phyloP scores from a whole-genome alignment of 805 yeast species.

The Tetrapisispora arboricola region DNA sequence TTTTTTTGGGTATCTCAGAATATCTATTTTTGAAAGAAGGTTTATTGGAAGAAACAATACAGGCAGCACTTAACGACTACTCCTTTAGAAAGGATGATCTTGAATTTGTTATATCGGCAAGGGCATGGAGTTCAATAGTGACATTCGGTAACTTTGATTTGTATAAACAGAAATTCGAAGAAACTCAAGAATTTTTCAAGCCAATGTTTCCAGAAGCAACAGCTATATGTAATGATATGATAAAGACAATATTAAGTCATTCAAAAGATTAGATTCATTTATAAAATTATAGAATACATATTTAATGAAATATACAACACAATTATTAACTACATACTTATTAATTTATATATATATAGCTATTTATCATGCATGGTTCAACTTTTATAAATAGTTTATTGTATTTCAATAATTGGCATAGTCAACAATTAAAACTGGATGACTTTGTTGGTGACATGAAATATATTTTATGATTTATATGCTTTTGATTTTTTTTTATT shows the following conservation, averaged over 20 bases:
- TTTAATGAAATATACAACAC: constrained; percentile 1
- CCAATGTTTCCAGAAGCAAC: constrained; percentile 88
- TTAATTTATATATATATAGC: too few relatives aligned
- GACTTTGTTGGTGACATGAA: too few relatives aligned
- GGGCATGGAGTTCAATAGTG: constrained; percentile 77
- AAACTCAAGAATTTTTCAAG: constrained; percentile 70
- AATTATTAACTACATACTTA: too few relatives aligned
- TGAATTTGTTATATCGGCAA: constrained; percentile 85
- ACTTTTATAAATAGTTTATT: too few relatives aligned
- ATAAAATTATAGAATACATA: not conserved
- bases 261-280: constrained; percentile 6
- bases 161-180: constrained; percentile 63
- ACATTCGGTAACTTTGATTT: constrained; percentile 62
- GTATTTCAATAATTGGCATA: too few relatives aligned
- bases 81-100: constrained; percentile 81
- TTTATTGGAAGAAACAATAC: constrained; percentile 67
- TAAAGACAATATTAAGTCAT: constrained; percentile 54
- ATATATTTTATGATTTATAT: too few relatives aligned
- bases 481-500: too few relatives aligned
- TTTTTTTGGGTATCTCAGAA: constrained; percentile 89
- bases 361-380: too few relatives aligned
- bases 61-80: constrained; percentile 54
- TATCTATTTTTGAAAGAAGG: constrained; percentile 80
- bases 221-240: constrained; percentile 87
- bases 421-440: too few relatives aligned